Conservation (phyloP, 805 yeast genomes). For the Groenewaldozyma tartarivorans region DNA sequence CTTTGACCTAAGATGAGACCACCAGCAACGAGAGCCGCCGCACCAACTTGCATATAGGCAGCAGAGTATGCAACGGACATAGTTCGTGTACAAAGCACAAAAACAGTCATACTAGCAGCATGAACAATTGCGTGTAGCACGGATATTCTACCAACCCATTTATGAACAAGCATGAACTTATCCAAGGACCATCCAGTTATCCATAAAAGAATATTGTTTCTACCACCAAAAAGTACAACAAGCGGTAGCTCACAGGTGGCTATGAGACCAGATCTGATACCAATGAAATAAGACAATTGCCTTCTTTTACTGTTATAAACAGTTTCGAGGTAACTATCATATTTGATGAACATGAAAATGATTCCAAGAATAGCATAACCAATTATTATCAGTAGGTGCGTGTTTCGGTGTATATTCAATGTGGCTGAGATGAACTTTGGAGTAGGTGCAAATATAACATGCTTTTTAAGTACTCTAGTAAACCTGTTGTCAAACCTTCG, state of each 20-base stretch:
- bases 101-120: slow-evolving; percentile 40
- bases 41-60: slow-evolving; percentile 27
- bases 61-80: slow-evolving; percentile 1
- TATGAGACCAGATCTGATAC: slow-evolving; percentile 32
- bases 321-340: slow-evolving; percentile 5
- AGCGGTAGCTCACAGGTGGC: slow-evolving; percentile 40
- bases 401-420: slow-evolving; percentile 28
- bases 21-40: slow-evolving; percentile 33
- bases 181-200: slow-evolving; percentile 55
- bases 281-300: slow-evolving; percentile 29
- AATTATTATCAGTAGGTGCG: slow-evolving; percentile 26
- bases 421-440: slow-evolving; percentile 6
- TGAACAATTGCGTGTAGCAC: slow-evolving; percentile 46
- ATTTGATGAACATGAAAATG: slow-evolving; percentile 17
- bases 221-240: slow-evolving; percentile 51
- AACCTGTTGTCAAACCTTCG: not conserved
- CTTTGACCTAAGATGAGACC: slow-evolving; percentile 41
- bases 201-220: slow-evolving; percentile 59
- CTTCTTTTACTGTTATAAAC: not conserved
- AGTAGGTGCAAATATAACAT: slow-evolving; percentile 23
- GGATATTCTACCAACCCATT: slow-evolving; percentile 49
- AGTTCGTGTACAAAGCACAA: not conserved
- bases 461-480: slow-evolving; percentile 13
- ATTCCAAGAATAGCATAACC: slow-evolving; percentile 26
- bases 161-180: slow-evolving; percentile 53